Evolutionary conservation across 192 early-diverging fungal genomes (phyloP), one percentile per base, ranked within the genome.

Genomic region (Rhizophagus prolifer): DNA sequence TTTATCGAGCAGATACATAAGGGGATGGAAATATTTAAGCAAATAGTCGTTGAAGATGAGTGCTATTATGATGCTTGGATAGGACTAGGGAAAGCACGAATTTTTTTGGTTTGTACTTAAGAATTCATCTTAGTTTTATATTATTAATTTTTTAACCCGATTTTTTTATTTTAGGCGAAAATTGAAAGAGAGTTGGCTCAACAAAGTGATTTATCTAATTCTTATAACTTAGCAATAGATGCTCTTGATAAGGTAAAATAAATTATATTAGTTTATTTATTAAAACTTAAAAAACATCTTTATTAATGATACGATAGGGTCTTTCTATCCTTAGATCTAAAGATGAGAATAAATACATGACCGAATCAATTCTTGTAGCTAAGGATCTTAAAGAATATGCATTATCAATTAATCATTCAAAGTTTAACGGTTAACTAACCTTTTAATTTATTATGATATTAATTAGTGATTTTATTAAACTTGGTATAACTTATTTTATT

Each of bases 381-480:
- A 70, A 70, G 47, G 68, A 70, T 70, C 34, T 41, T 31, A 19
- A 70, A 44, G 68, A 70, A 38, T 70, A 70, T 70, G 68, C 10
- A 47, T n/a, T 70, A 9, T 70, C 36, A 28, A 44, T 70, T 38
- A 25, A 47, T 25, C 23, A 70, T 46, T 21, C 44, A 25, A 46
- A 70, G 30, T 66, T 36, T 66, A 21, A 26, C 16, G 21, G 28
- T 34, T 8, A 36, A 66, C 16, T 31, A 16, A 66, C 5, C 13
- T 19, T 36, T 66, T 14, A 21, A 36, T 5, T 34, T 34, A 38
- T 38, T 38, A 65, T 66, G 28, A 28, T 28, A 28, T 34, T 14
- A 28, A 30, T 36, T 21, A n/a, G 7, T 28, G 41, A 31, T 54
- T 21, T 54, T n/a, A 54, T 54, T 19, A 54, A 38, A 44, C 10